Base-by-base conservation (phyloP, 331 rosid species). In the Arachis monticola region DNA sequence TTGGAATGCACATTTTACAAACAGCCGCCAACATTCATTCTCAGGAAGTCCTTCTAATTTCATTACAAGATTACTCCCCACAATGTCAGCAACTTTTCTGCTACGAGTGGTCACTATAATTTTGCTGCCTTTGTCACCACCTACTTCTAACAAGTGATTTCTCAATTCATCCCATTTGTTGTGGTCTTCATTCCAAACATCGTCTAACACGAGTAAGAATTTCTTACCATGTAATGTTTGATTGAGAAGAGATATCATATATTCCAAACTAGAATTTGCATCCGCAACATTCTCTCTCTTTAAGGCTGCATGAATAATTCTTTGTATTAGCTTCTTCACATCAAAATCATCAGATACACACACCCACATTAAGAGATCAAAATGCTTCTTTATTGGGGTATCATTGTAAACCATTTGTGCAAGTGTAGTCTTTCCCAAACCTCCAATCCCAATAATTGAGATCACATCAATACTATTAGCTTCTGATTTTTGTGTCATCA, bases 121-220 rank as follows among this genome's bases (percentile, higher is more conserved):
- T 63, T 76, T 83, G 32, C 35, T 72, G 4, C 65, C 61, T 30
- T 32, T 56, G 1, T 47, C 74, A 10, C 41, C 8, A 1, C 48
- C 10, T 45, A 12, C 55, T 6, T 40, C 82, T 17, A 0, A 5
- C 53, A 80, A 31, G 61, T 71, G 14, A 7, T 59, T 6, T 53
- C 30, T 48, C 74, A 76, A 68, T 3, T 83, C 53, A 22, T 8
- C 17, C 84, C 84, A 80, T 32, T 57, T 22, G 4, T 3, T 40
- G 7, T 2, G n/a, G 56, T 80, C 62, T 5, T 64, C 74, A 0
- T 79, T 79, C 81, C 82, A 76, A 8, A 79, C 74, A 12, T 83
- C 79, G 72, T 83, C 84, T 2, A 83, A 13, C 46, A 83, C 77
- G 0, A 83, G 70, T 1, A 79, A n/a, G 67, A 60, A 76, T n/a